Conservation (phyloP, 2,329 filamentous ascomycete species). For the Penicillium sp. region DNA sequence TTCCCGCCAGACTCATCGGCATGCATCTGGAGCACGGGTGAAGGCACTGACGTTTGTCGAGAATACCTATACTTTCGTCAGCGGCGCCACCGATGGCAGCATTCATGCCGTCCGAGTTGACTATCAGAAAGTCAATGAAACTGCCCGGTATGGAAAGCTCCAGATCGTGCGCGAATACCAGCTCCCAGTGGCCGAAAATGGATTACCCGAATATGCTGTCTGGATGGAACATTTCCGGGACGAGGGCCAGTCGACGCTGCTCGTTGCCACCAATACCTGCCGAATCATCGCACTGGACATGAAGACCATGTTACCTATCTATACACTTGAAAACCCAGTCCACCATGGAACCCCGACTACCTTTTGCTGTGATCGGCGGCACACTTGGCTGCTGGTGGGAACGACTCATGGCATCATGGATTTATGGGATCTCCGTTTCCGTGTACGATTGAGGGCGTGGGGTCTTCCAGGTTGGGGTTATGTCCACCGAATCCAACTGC, state of each 20-base stretch:
- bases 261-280: conserved; percentile 83
- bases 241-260: conserved; percentile 75
- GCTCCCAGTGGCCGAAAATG: conserved; percentile 47
- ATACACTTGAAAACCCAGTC: conserved; percentile 78
- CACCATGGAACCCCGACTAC: conserved; percentile 90
- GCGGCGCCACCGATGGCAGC: conserved; percentile 83
- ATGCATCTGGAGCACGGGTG: conserved; percentile 69
- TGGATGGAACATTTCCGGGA: conserved; percentile 91
- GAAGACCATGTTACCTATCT: conserved; percentile 78
- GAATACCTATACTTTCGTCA: conserved; percentile 89
- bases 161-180: conserved; percentile 76
- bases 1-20: conserved; percentile 79
- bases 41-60: conserved; percentile 87
- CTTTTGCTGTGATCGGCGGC: conserved; percentile 81
- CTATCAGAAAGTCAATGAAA: conserved; percentile 57
- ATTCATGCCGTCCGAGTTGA: conserved; percentile 88
- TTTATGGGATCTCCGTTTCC: conserved; percentile 96
- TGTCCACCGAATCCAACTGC: conserved; percentile 75
- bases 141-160: conserved; percentile 73
- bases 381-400: conserved; percentile 86
- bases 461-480: conserved; percentile 76
- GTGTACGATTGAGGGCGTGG: conserved; percentile 82
- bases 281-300: conserved; percentile 82
- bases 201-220: conserved; percentile 68
- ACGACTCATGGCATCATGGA: conserved; percentile 91